Percentiles rank a stretch among this genome's conserved stretches.
phyloP scores from a whole-genome alignment of 1,284 basidiomycete genomes.

The Malassezia psittaci region DNA sequence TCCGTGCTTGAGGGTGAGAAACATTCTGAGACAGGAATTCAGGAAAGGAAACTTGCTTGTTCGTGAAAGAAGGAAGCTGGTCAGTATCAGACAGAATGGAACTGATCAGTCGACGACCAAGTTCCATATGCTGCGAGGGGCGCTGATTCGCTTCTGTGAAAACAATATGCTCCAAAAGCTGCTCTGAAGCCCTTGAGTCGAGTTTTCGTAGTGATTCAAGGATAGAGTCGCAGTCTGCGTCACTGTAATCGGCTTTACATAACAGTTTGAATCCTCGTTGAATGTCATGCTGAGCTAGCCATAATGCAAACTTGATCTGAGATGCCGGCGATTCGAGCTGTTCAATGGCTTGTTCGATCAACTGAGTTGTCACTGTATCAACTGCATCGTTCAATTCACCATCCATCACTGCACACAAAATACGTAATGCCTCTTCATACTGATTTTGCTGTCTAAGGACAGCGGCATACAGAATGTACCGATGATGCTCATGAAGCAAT shows the following conservation, averaged over 20 bases:
- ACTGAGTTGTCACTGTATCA: slow-evolving; percentile 12
- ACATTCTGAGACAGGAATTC: neutral
- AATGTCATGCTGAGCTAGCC: slow-evolving; percentile 31
- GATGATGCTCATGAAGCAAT: neutral
- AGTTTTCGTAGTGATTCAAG: slow-evolving; percentile 21
- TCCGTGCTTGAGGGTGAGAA: neutral
- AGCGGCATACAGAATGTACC: neutral
- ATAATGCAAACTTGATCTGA: slow-evolving; percentile 24
- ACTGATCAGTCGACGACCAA: slow-evolving; percentile 4
- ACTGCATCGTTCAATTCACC: slow-evolving; percentile 19
- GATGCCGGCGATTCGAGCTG: neutral
- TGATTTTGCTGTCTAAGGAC: neutral
- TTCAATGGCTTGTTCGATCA: slow-evolving; percentile 19
- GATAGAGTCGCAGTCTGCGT: neutral
- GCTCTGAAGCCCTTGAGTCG: slow-evolving; percentile 26
- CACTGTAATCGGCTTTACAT: neutral
- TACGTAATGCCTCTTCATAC: slow-evolving; percentile 13
- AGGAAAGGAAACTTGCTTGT: neutral
- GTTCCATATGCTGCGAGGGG: slow-evolving; percentile 25
- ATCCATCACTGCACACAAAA: slow-evolving; percentile 25
- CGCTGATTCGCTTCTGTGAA: slow-evolving; percentile 22
- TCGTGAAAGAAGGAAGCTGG: neutral
- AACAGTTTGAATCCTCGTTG: slow-evolving; percentile 21
- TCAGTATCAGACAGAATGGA: neutral
- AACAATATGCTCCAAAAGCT: slow-evolving; percentile 35